phyloP scores from a whole-genome alignment of 139 green algal genomes.

The Ettlia oleoabundans region DNA sequence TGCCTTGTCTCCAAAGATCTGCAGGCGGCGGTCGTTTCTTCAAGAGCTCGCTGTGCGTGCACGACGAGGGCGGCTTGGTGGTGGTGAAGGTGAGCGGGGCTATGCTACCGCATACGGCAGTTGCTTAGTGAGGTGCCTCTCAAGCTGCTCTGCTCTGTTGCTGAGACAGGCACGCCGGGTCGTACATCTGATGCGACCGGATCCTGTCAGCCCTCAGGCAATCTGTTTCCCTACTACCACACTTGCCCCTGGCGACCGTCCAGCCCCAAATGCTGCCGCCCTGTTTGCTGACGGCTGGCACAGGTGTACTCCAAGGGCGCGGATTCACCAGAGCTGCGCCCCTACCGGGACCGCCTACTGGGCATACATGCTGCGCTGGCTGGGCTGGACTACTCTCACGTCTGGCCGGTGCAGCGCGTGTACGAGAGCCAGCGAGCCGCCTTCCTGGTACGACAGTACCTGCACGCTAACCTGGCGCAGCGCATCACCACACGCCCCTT shows the following conservation, averaged over 20 bases:
- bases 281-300: background rate
- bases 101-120: too few relatives aligned
- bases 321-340: constrained; percentile 50
- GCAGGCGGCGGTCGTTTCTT: constrained; percentile 86
- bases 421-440: constrained; percentile 34
- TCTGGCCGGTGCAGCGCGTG: constrained; percentile 72
- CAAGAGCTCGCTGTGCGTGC: constrained; percentile 88
- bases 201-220: too few relatives aligned
- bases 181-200: too few relatives aligned
- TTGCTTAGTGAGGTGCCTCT: too few relatives aligned
- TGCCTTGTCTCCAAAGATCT: background rate
- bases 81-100: constrained; percentile 92
- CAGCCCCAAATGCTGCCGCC: too few relatives aligned
- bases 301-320: constrained; percentile 86
- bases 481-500: constrained; percentile 93
- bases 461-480: constrained; percentile 88
- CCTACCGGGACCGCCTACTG: constrained; percentile 77
- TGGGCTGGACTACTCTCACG: constrained; percentile 60
- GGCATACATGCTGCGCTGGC: constrained; percentile 57
- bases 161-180: too few relatives aligned
- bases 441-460: constrained; percentile 86
- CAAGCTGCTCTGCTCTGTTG: too few relatives aligned
- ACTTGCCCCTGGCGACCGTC: too few relatives aligned
- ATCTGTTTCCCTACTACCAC: too few relatives aligned
- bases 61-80: constrained; percentile 90